phyloP scores from a whole-genome alignment of 2,329 filamentous ascomycete species.

The Rutstroemia sp. region DNA sequence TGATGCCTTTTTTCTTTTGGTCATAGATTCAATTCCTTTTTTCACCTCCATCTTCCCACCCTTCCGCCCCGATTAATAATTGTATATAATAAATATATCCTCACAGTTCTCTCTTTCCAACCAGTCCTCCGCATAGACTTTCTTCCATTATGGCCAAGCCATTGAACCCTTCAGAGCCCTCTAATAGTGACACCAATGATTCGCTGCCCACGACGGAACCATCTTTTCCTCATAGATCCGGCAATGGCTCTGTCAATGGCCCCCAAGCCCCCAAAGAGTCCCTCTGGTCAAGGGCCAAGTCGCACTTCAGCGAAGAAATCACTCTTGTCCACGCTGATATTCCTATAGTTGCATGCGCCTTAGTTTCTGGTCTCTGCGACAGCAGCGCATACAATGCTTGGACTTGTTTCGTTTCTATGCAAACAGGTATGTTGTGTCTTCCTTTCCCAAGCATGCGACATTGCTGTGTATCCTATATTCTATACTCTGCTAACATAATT shows the following conservation, averaged over 20 bases:
- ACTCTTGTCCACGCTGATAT: constrained; percentile 28
- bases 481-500: background rate
- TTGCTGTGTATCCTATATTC: background rate
- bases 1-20: background rate
- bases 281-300: background rate
- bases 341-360: constrained; percentile 36
- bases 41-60: background rate
- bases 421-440: constrained; percentile 35
- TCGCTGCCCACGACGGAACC: constrained; percentile 1
- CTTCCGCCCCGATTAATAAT: background rate
- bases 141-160: background rate
- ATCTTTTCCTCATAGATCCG: constrained; percentile 9
- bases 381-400: constrained; percentile 40
- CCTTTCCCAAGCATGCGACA: background rate
- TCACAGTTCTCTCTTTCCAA: background rate
- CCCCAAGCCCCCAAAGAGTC: constrained; percentile 5
- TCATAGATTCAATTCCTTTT: background rate
- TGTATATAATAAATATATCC: too few relatives aligned
- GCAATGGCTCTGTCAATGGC: constrained; percentile 10
- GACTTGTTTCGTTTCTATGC: constrained; percentile 44
- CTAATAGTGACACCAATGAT: background rate
- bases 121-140: background rate
- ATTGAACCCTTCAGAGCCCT: background rate
- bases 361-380: constrained; percentile 41
- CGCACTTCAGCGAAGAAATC: constrained; percentile 25